Percentiles rank a stretch among this genome's conserved stretches.
phyloP scores from a whole-genome alignment of 345 rosid species.

The Excoecaria cochinchinensis region DNA sequence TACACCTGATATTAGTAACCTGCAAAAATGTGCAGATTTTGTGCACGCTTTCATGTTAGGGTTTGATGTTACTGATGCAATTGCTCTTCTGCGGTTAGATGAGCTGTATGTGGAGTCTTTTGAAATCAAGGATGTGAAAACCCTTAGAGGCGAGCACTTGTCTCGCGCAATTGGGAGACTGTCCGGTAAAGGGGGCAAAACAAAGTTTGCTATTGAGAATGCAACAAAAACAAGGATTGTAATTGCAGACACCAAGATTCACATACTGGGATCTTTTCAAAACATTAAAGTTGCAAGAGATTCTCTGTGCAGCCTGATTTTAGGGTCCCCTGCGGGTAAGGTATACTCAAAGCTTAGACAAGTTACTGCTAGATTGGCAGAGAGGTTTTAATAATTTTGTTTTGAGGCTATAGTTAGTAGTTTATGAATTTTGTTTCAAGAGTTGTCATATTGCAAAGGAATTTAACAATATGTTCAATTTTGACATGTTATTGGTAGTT shows the following conservation, averaged over 20 bases:
- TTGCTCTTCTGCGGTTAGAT: slow-evolving; percentile 70
- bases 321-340: slow-evolving; percentile 82
- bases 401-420: not conserved
- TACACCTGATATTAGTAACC: slow-evolving; percentile 70
- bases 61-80: slow-evolving; percentile 71
- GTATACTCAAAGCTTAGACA: slow-evolving; percentile 33
- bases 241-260: slow-evolving; percentile 80
- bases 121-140: slow-evolving; percentile 90
- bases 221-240: slow-evolving; percentile 85
- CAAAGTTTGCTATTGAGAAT: slow-evolving; percentile 82
- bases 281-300: slow-evolving; percentile 78
- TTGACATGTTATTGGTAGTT: no score
- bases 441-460: no score
- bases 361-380: slow-evolving; percentile 27
- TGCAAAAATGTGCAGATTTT: slow-evolving; percentile 85
- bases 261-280: slow-evolving; percentile 72
- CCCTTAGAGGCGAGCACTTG: slow-evolving; percentile 77
- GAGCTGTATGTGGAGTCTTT: slow-evolving; percentile 85
- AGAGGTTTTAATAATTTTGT: slow-evolving; percentile 19
- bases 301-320: slow-evolving; percentile 82
- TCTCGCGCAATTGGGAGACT: slow-evolving; percentile 84
- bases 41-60: slow-evolving; percentile 93
- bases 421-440: not conserved
- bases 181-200: slow-evolving; percentile 89
- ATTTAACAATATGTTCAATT: no score